Percentiles rank a stretch among this genome's conserved stretches.
These are phyloP conservation scores for Penicillium atrosanguineum DNA, from an alignment of 495 filamentous ascomycete species.

Conservation along the genomic window DNA sequence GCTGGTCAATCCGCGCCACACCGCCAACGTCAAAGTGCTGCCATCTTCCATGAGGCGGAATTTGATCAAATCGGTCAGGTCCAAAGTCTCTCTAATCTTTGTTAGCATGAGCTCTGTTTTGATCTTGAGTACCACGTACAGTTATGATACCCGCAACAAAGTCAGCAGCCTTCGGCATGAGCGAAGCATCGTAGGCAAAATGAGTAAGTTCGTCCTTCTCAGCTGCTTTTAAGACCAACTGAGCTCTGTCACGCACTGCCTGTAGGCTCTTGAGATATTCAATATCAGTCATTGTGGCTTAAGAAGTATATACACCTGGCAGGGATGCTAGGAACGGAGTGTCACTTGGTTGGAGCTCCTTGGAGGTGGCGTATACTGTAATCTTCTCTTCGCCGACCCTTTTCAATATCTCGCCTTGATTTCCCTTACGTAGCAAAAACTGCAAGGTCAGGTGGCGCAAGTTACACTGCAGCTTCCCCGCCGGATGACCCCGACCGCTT, in stretches of 20 bases:
- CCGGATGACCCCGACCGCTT: not conserved
- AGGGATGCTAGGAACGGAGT: too few species aligned
- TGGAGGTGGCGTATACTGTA: not conserved
- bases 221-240: constrained; percentile 30
- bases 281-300: constrained; percentile 20
- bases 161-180: constrained; percentile 27
- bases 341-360: not conserved
- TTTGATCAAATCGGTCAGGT: constrained; percentile 45
- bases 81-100: constrained; percentile 47
- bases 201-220: constrained; percentile 30
- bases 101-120: not conserved
- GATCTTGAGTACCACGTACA: constrained; percentile 10
- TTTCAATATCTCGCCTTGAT: not conserved
- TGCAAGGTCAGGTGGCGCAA: not conserved
- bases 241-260: constrained; percentile 36
- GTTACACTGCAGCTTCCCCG: not conserved
- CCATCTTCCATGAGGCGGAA: constrained; percentile 79
- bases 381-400: not conserved
- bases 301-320: not conserved
- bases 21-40: constrained; percentile 91
- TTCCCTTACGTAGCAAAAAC: not conserved
- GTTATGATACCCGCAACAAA: constrained; percentile 35
- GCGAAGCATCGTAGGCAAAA: constrained; percentile 31
- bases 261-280: constrained; percentile 34
- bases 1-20: constrained; percentile 66